phyloP scores from a whole-genome alignment of 2,329 filamentous ascomycete species.

The Paramyrothecium roridum region DNA sequence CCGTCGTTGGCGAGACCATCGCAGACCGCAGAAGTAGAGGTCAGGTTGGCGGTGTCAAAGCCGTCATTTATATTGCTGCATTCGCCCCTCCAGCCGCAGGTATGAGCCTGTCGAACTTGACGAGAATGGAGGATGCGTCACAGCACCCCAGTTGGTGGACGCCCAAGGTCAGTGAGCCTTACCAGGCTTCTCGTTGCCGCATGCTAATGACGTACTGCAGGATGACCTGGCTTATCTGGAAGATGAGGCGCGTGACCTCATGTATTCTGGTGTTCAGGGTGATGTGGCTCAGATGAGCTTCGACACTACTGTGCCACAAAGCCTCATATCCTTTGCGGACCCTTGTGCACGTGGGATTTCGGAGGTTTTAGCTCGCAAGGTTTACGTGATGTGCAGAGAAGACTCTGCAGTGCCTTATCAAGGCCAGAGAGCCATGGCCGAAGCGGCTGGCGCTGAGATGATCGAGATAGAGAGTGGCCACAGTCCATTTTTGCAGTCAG shows the following conservation, averaged over 20 bases:
- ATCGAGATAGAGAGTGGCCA: background rate
- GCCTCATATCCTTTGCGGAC: conserved; percentile 11
- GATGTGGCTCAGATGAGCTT: background rate
- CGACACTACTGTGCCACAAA: conserved; percentile 8
- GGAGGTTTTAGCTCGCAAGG: conserved; percentile 17
- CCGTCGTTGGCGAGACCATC: conserved; percentile 19
- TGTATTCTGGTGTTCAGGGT: conserved; percentile 5
- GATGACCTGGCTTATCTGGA: conserved; percentile 5
- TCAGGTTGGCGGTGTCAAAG: conserved; percentile 21
- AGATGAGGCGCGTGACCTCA: background rate
- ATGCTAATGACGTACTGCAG: background rate
- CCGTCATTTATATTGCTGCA: conserved; percentile 21
- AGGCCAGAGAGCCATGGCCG: conserved; percentile 17
- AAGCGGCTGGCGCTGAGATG: background rate
- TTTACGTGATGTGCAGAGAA: conserved; percentile 20
- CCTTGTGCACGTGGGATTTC: conserved; percentile 12
- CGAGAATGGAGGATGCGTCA: background rate
- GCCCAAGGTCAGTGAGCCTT: background rate
- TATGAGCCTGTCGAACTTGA: background rate
- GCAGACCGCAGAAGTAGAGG: conserved; percentile 18
- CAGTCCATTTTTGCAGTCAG: background rate
- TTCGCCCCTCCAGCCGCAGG: conserved; percentile 15
- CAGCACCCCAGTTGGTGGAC: background rate
- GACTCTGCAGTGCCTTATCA: conserved; percentile 14
- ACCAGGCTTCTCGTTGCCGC: background rate